Percentiles rank a stretch among this genome's conserved stretches.
These are phyloP conservation scores for Trichoderma semiorbis DNA, from an alignment of 2,329 filamentous ascomycete species.

Conservation along the genomic window DNA sequence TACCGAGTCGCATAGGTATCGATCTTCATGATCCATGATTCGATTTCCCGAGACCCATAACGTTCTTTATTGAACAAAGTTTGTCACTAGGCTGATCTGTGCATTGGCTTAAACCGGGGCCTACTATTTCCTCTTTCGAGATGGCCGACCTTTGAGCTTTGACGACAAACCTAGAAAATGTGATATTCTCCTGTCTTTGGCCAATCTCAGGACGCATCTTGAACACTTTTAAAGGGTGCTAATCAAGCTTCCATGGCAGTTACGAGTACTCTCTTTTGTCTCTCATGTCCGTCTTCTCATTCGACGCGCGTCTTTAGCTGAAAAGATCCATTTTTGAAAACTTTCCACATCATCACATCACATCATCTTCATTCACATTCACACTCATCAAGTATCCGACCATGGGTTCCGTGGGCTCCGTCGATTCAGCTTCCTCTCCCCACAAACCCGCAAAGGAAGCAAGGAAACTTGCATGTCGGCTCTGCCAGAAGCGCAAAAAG, in stretches of 20 bases:
- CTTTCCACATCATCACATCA: neutral
- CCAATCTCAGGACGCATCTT: neutral
- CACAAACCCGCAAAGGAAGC: neutral
- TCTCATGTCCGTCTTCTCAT: neutral
- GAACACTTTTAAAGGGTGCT: neutral
- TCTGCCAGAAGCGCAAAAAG: slow-evolving; percentile 10
- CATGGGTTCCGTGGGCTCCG: neutral
- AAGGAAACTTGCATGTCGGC: slow-evolving; percentile 9
- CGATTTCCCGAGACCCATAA: neutral
- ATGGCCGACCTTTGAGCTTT: neutral
- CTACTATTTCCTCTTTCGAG: neutral
- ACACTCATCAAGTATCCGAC: neutral
- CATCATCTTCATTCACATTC: neutral
- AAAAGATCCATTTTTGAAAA: neutral
- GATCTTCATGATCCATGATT: slow-evolving; percentile 6
- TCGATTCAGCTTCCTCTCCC: neutral
- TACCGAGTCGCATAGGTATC: neutral
- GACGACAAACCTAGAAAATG: neutral
- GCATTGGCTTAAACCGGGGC: neutral
- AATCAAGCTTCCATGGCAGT: neutral
- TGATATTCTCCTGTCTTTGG: neutral
- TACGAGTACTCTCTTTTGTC: neutral
- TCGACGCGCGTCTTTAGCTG: neutral
- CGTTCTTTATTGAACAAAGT: neutral
- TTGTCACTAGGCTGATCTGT: slow-evolving; percentile 1